Conservation (phyloP, 2,329 filamentous ascomycete genomes). For the Verticillium zaregamsianum region DNA sequence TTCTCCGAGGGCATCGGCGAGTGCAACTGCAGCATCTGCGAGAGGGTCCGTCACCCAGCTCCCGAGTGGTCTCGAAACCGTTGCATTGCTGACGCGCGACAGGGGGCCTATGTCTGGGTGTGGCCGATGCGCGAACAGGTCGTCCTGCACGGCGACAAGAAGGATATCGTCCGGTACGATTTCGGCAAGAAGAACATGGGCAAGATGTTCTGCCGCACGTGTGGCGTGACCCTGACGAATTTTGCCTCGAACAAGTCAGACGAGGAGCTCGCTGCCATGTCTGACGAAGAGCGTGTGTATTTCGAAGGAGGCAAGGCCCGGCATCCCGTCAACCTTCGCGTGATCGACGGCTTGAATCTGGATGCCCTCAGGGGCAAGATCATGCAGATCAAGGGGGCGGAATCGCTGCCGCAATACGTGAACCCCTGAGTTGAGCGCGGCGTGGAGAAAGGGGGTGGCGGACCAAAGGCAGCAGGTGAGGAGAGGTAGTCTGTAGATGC, state of each 20-base stretch:
- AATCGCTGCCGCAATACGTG: conserved; percentile 28
- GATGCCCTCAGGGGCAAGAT: conserved; percentile 3
- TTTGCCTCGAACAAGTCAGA: conserved; percentile 21
- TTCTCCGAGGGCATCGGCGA: conserved; percentile 26
- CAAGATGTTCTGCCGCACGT: conserved; percentile 46
- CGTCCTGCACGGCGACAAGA: conserved; percentile 30
- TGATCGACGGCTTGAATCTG: conserved; percentile 33
- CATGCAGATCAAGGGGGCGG: conserved; percentile 10
- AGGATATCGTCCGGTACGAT: conserved; percentile 33
- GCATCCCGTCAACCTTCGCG: conserved; percentile 33
- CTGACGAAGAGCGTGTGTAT: conserved; percentile 17
- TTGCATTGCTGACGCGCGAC: neutral
- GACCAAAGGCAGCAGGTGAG: neutral
- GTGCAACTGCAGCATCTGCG: conserved; percentile 50
- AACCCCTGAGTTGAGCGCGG: conserved; percentile 27
- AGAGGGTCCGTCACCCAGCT: conserved; percentile 25
- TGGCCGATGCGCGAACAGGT: conserved; percentile 36
- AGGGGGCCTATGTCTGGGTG: conserved; percentile 41
- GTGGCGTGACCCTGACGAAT: conserved; percentile 40
- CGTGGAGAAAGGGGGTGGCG: neutral
- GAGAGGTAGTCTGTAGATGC: neutral
- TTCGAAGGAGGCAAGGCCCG: conserved; percentile 9
- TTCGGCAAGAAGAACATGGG: conserved; percentile 24
- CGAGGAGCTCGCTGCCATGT: conserved; percentile 29
- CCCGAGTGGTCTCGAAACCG: neutral